Evolutionary conservation across 768 basidiomycete species (phyloP), one percentile per base, ranked within the genome.

Genomic region (Flagelloscypha sp.): DNA sequence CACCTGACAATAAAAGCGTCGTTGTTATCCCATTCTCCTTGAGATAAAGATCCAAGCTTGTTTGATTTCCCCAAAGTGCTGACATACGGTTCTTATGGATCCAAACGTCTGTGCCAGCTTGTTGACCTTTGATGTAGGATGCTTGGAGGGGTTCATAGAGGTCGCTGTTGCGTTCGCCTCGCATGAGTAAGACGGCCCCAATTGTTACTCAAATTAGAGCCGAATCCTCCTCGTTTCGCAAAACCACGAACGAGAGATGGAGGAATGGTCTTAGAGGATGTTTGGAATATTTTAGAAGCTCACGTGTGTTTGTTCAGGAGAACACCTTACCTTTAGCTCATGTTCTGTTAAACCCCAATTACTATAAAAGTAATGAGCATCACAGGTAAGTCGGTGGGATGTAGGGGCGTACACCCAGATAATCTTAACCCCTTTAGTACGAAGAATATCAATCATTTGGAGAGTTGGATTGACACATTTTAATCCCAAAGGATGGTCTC

Each of bases 71-170:
- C 78, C 76, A 81, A 15, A 81, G 44, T 10, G 68, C 79, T 45
- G 77, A 77, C 70, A 78, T 76, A 33, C 79, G 58, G 53, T 81
- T 82, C 54, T 81, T 83, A 52, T 81, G 73, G 33, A 82, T 74
- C 78, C 78, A 81, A 41, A 78, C 65, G 52, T 83, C 79, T 7
- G 74, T 76, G 1, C 77, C 77, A 5, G 52, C 56, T 9, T 66
- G 55, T 40, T 63, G 56, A 12, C 78, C 79, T 33, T 67, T 60
- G 35, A 70, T 30, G 45, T 68, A 80, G 41, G 71, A 64, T 1
- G 55, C 58, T 42, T 80, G 76, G 22, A 83, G 58, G 7, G 76
- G 76, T 1, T 72, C 76, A 55, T 82, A 81, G 32, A 80, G 57
- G 24, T 72, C 70, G 3, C 77, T 63, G 50, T 81, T 81, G 38